A percentile compares a stretch with the other conserved stretches of the same genome.
Evolutionary conservation across 163 green algal species (phyloP).

Genomic region (Scenedesmus sp.): DNA sequence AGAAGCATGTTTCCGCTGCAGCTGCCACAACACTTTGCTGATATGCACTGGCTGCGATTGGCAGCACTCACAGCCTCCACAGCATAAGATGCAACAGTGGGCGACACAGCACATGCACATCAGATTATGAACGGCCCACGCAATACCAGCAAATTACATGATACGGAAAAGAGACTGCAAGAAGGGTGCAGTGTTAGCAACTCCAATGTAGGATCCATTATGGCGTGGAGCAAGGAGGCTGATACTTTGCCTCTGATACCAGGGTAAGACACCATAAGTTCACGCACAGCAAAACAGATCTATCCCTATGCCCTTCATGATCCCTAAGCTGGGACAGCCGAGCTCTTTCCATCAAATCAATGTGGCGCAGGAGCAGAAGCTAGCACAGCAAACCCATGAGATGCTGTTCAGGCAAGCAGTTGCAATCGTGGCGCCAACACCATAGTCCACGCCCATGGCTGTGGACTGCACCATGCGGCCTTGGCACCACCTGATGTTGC

Average conservation of each 20-base stretch:
- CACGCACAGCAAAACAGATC: neutral
- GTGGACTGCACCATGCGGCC: neutral
- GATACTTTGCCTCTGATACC: neutral
- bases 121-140: no score
- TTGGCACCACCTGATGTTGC: neutral
- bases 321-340: neutral
- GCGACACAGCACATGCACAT: no score
- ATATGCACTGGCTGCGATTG: no score
- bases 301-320: neutral
- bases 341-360: slow-evolving; percentile 11
- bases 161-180: no score
- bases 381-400: neutral
- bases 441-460: neutral
- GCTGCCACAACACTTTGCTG: no score
- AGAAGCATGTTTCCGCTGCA: no score
- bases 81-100: no score
- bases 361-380: neutral
- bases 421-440: neutral
- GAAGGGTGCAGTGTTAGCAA: no score
- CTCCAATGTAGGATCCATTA: no score
- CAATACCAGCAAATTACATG: no score
- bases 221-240: no score
- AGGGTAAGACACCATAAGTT: neutral
- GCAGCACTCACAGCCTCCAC: no score
- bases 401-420: neutral